Evolutionary conservation across 2,329 filamentous ascomycete genomes (phyloP), one percentile per base, ranked within the genome.

Genomic region (Thielaviopsis populi): DNA sequence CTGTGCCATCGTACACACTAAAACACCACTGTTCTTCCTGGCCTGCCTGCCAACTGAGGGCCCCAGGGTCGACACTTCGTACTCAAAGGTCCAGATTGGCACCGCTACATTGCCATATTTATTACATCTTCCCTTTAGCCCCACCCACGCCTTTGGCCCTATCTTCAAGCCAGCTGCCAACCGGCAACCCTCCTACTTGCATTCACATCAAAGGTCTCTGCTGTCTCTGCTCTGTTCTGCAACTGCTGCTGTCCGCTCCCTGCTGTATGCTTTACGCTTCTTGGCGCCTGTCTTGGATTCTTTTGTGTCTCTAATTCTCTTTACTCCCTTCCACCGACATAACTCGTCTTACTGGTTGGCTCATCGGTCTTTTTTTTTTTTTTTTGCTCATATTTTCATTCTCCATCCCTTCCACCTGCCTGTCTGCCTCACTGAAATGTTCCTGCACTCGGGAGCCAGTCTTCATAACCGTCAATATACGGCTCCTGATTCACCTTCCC

Each of bases 401-500:
- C 46, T 50, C 30, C 48, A 41, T 64, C 33, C 43, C 48, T 46
- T 19, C 24, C 27, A n/a, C 17, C n/a, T 48, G 19, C 42, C 30
- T 24, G 37, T 1, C 43, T 27, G 48, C 53, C 30, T 53, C 33
- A 61, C 46, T 64, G 63, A 60, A 67, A 84, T 84, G 82, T 82
- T 84, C 69, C 73, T 84, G 41, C 82, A 84, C 69, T 76, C 80
- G 19, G 81, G 80, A 56, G 81, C 81, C 60, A 79, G 80, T 72
- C 75, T 84, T 22, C 81, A 84, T 69, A 81, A 81, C 70, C 81
- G 83, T 70, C 80, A 83, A 70, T 83, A 80, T 69, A 17, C 43
- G 40, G 37, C 54, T 43, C 24, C 63, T 19, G 33, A 65, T 19
- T 54, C 48, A 24, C 22, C 27, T 19, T 40, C 48, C 10, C 37